Evolutionary conservation across 306 rosid species (phyloP).

Genomic region (Trifolium subterraneum): DNA sequence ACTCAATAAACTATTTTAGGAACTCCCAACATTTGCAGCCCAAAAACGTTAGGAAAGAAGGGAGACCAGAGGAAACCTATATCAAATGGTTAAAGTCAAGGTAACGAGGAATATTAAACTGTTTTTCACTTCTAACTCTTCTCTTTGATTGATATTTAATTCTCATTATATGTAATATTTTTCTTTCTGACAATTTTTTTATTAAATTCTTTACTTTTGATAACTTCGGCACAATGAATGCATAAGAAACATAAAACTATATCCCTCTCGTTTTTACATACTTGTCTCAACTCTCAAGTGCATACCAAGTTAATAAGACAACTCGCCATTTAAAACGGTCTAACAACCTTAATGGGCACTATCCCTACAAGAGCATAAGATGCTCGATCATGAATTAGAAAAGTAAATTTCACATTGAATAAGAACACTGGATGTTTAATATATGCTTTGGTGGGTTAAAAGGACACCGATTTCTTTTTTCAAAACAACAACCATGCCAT

Average conservation of each 20-base stretch:
- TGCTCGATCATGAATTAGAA: conserved; percentile 11
- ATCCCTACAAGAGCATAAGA: conserved; percentile 27
- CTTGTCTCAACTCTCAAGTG: conserved; percentile 29
- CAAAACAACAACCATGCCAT: conserved; percentile 17
- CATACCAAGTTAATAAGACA: conserved; percentile 26
- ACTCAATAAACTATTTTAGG: conserved; percentile 33
- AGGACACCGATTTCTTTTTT: conserved; percentile 17
- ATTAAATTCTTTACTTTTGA: conserved; percentile 10
- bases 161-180: conserved; percentile 18
- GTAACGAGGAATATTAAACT: not conserved
- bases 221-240: conserved; percentile 36
- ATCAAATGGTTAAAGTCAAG: conserved; percentile 15
- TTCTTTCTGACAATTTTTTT: not conserved
- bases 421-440: conserved; percentile 24
- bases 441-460: conserved; percentile 19
- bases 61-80: conserved; percentile 15
- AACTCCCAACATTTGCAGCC: conserved; percentile 20
- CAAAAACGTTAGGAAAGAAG: not conserved
- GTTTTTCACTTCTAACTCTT: conserved; percentile 8
- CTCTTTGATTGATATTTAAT: conserved; percentile 6
- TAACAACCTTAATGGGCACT: conserved; percentile 22
- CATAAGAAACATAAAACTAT: conserved; percentile 14
- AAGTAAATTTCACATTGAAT: conserved; percentile 22
- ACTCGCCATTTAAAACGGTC: not conserved
- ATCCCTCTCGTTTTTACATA: not conserved